phyloP scores from a whole-genome alignment of 2,329 filamentous ascomycete species.

The Rugonectria rugulosa region DNA sequence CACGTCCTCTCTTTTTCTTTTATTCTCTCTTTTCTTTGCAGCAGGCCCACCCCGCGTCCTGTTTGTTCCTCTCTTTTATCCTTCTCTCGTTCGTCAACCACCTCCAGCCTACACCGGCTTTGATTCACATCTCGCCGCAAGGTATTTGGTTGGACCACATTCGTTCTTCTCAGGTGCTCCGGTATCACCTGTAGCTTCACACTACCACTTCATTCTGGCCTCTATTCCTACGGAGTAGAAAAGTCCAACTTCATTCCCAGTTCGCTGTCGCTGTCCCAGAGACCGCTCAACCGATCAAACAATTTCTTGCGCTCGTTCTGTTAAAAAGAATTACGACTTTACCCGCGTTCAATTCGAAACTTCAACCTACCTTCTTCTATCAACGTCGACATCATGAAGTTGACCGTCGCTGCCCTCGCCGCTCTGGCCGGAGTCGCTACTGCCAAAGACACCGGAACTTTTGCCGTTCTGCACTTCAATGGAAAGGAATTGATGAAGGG shows the following conservation, averaged over 20 bases:
- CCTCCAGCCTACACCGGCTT: constrained; percentile 20
- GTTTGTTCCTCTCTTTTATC: constrained; percentile 42
- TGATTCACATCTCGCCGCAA: constrained; percentile 32
- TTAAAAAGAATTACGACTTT: constrained; percentile 11
- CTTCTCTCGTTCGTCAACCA: constrained; percentile 30
- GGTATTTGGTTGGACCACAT: constrained; percentile 31
- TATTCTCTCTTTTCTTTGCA: constrained; percentile 32
- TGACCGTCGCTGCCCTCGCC: constrained; percentile 43
- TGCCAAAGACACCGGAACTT: constrained; percentile 59
- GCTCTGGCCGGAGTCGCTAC: constrained; percentile 48
- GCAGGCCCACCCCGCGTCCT: constrained; percentile 33
- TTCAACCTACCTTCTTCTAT: background rate
- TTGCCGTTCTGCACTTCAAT: constrained; percentile 76
- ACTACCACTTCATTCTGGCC: constrained; percentile 21
- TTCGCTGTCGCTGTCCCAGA: constrained; percentile 34
- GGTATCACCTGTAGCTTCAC: constrained; percentile 42
- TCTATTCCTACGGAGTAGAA: constrained; percentile 21
- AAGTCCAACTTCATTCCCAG: constrained; percentile 26
- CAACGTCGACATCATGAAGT: constrained; percentile 45
- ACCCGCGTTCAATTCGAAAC: constrained; percentile 11
- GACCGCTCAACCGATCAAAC: constrained; percentile 25
- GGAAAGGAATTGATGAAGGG: constrained; percentile 69
- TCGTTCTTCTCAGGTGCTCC: constrained; percentile 45
- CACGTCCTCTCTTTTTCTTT: constrained; percentile 47
- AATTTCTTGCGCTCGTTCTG: constrained; percentile 14